These are phyloP conservation scores for Chlamydomonas sp. DNA, from an alignment of 139 green algal genomes.

Conservation along the genomic window DNA sequence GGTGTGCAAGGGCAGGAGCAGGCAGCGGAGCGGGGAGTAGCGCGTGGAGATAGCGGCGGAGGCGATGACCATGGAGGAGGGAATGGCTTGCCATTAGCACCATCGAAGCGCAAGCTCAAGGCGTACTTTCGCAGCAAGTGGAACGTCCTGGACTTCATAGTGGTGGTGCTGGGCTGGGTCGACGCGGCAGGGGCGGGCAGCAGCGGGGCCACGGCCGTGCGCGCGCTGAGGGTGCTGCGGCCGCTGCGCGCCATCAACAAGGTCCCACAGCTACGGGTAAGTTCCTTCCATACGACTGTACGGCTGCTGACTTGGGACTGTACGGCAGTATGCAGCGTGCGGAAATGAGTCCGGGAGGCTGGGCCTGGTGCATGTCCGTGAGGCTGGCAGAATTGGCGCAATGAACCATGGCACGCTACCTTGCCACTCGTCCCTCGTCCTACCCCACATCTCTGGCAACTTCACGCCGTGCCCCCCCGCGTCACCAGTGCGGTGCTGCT, in stretches of 20 bases:
- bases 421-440: not conserved
- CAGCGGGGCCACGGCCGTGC: slow-evolving; percentile 53
- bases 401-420: not conserved
- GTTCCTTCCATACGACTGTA: not conserved
- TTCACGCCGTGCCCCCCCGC: not conserved
- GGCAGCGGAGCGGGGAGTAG: too few species aligned
- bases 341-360: not conserved
- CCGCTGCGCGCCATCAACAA: slow-evolving; percentile 74
- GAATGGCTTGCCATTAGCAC: too few species aligned
- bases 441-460: not conserved
- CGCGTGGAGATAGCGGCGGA: too few species aligned
- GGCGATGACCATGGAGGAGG: too few species aligned
- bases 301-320: too few species aligned
- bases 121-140: slow-evolving; percentile 13
- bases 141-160: slow-evolving; percentile 70
- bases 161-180: slow-evolving; percentile 49
- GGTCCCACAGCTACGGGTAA: slow-evolving; percentile 57
- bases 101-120: too few species aligned
- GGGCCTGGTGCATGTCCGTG: not conserved
- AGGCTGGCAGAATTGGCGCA: not conserved
- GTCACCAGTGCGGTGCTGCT: not conserved
- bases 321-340: too few species aligned
- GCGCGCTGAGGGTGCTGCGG: slow-evolving; percentile 71
- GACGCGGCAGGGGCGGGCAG: slow-evolving; percentile 40
- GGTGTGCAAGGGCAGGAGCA: too few species aligned